phyloP scores from a whole-genome alignment of 495 filamentous ascomycete species.

The Penicillium antarcticum region DNA sequence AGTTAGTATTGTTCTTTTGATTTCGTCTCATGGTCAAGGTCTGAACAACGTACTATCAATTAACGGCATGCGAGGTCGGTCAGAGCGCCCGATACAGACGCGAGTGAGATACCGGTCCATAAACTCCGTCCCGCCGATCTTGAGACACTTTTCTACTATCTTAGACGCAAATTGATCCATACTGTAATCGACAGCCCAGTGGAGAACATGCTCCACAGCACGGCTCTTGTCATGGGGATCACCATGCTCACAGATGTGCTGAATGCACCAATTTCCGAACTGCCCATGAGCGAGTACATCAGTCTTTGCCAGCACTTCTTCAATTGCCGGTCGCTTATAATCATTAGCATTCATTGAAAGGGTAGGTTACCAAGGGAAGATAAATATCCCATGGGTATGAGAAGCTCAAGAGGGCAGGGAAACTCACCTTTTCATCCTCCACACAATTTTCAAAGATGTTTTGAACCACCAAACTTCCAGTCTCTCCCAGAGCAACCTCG shows the following conservation, averaged over 20 bases:
- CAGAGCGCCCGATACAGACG: constrained; percentile 84
- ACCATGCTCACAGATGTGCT: constrained; percentile 98
- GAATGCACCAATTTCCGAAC: constrained; percentile 99
- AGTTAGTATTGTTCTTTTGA: constrained; percentile 21
- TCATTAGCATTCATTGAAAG: constrained; percentile 31
- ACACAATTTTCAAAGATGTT: constrained; percentile 99
- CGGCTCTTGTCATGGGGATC: constrained; percentile 85
- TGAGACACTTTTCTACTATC: constrained; percentile 97
- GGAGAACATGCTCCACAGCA: constrained; percentile 91
- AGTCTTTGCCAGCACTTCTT: constrained; percentile 90
- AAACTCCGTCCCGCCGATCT: constrained; percentile 91
- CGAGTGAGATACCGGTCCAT: constrained; percentile 88
- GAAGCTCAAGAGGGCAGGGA: background rate
- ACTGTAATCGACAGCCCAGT: constrained; percentile 90
- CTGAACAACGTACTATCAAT: constrained; percentile 74
- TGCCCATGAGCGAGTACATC: constrained; percentile 97
- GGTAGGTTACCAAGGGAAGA: background rate
- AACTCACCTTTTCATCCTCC: constrained; percentile 90
- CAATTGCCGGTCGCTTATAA: constrained; percentile 83
- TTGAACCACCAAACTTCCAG: constrained; percentile 94
- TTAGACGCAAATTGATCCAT: constrained; percentile 99
- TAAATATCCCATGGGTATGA: background rate
- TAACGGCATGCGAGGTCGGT: constrained; percentile 92
- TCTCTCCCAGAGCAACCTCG: constrained; percentile 94
- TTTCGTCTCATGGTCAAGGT: no score